Percentiles rank a stretch among this genome's conserved stretches.
Conservation (phyloP, 2,329 filamentous ascomycete genomes). For the Beauveria rudraprayagi region DNA sequence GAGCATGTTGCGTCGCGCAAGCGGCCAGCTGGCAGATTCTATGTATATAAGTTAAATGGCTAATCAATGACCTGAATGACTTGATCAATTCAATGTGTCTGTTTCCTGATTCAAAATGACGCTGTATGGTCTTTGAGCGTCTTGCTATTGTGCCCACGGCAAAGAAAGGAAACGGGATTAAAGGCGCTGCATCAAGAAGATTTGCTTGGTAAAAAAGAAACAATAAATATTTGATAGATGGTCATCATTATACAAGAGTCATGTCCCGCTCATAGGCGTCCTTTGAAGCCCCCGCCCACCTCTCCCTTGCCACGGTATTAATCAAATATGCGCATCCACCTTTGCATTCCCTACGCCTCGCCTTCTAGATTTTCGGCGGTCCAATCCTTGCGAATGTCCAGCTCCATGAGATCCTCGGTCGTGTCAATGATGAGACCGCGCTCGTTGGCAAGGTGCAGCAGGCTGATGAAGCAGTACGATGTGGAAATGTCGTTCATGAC, state of each 20-base stretch:
- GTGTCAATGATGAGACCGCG: conserved; percentile 74
- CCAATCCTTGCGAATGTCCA: conserved; percentile 55
- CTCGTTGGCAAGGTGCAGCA: conserved; percentile 87
- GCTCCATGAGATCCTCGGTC: conserved; percentile 48
- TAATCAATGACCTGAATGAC: conserved; percentile 1
- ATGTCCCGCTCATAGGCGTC: too few relatives aligned
- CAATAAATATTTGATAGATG: background rate
- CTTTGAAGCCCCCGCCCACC: too few relatives aligned
- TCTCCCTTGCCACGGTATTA: too few relatives aligned
- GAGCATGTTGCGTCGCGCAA: background rate
- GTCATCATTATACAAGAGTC: background rate
- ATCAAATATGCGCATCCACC: too few relatives aligned
- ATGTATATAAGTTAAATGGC: background rate
- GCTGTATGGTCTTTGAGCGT: background rate
- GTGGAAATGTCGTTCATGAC: conserved; percentile 93
- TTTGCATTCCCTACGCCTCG: conserved; percentile 14
- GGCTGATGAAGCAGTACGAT: conserved; percentile 84
- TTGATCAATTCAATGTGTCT: background rate
- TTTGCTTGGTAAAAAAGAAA: background rate
- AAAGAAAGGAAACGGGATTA: background rate
- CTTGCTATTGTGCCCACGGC: background rate
- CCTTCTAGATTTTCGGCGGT: conserved; percentile 47
- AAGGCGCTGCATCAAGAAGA: background rate
- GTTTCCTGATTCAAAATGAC: too few relatives aligned
- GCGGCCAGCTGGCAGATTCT: background rate